A percentile compares a stretch with the other conserved stretches of the same genome.
phyloP scores from a whole-genome alignment of 306 rosid species.

The Pyrus bretschneideri region DNA sequence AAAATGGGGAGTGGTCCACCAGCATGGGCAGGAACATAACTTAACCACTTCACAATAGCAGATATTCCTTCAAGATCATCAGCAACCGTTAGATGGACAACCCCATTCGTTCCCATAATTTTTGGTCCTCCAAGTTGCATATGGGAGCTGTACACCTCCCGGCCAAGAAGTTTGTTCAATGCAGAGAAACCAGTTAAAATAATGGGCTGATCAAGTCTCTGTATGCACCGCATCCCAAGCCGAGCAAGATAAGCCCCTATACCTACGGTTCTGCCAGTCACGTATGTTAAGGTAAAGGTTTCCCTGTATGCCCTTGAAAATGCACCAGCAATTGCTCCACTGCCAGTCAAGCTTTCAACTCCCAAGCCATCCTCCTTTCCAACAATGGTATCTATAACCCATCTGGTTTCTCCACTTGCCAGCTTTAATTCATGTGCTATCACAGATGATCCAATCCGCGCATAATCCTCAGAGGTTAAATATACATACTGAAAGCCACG shows the following conservation, averaged over 20 bases:
- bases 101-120: constrained; percentile 98
- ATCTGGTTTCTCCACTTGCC: constrained; percentile 75
- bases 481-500: constrained; percentile 88
- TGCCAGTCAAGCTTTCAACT: constrained; percentile 91
- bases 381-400: constrained; percentile 92
- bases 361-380: constrained; percentile 97
- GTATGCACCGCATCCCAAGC: constrained; percentile 98
- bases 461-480: constrained; percentile 79
- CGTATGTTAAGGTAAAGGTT: constrained; percentile 91
- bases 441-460: constrained; percentile 76
- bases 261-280: constrained; percentile 96
- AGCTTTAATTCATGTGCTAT: constrained; percentile 72
- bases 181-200: constrained; percentile 97
- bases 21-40: constrained; percentile 76
- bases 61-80: constrained; percentile 96
- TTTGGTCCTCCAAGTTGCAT: constrained; percentile 99
- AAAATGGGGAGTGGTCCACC: constrained; percentile 87
- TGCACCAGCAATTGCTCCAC: constrained; percentile 95
- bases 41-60: constrained; percentile 92
- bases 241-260: constrained; percentile 99
- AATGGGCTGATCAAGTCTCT: constrained; percentile 97
- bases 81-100: constrained; percentile 90
- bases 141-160: constrained; percentile 99
- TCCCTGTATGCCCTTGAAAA: constrained; percentile 90
- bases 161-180: constrained; percentile 91